phyloP scores from a whole-genome alignment of 2,329 filamentous ascomycete species.

The Trichophyton schoenleinii region DNA sequence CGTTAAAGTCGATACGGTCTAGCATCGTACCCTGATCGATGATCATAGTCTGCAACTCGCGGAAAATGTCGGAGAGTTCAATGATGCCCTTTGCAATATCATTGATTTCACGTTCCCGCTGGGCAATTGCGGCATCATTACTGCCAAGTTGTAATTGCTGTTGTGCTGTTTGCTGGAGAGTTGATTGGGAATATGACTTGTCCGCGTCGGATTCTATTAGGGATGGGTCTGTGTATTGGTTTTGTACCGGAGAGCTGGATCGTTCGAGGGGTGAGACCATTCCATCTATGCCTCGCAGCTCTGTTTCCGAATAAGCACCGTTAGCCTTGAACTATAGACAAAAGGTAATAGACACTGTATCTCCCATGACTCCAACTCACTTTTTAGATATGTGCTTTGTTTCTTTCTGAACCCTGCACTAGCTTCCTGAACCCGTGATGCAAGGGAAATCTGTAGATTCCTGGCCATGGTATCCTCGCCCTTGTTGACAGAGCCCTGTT shows the following conservation, averaged over 20 bases:
- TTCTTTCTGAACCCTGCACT: constrained; percentile 93
- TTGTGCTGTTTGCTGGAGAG: constrained; percentile 65
- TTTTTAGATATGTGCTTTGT: constrained; percentile 90
- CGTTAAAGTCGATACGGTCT: constrained; percentile 94
- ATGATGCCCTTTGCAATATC: constrained; percentile 98
- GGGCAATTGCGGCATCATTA: constrained; percentile 73
- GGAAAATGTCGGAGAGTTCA: constrained; percentile 89
- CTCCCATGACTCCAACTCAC: constrained; percentile 36
- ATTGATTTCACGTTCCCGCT: constrained; percentile 92
- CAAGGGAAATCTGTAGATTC: constrained; percentile 88
- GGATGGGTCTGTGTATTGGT: constrained; percentile 70
- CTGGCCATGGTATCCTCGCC: constrained; percentile 92
- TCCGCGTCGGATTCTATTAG: constrained; percentile 89
- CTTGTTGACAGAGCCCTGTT: constrained; percentile 44
- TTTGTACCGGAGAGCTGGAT: constrained; percentile 40
- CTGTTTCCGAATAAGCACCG: constrained; percentile 30
- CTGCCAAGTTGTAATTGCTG: constrained; percentile 48
- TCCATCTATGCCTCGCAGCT: constrained; percentile 61
- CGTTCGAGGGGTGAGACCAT: constrained; percentile 41
- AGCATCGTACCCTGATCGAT: constrained; percentile 85
- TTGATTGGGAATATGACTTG: constrained; percentile 78
- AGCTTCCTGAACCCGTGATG: constrained; percentile 76
- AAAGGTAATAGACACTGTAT: background rate
- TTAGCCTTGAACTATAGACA: background rate
- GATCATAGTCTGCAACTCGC: constrained; percentile 90